Conservation (phyloP, 1,284 basidiomycete species). For the Puccinia triticina region DNA sequence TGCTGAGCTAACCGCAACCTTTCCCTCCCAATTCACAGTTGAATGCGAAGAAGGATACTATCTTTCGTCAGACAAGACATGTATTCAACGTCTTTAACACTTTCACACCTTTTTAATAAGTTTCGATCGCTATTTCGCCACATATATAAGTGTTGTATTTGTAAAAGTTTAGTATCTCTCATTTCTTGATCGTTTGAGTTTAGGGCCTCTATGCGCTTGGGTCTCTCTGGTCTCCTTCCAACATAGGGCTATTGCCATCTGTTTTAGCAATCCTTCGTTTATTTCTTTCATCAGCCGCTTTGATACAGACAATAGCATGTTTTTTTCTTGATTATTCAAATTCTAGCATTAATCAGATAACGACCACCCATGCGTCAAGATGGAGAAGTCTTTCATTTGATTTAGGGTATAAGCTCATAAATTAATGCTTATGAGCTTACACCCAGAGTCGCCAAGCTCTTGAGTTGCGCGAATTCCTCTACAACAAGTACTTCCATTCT, state of each 20-base stretch:
- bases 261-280: slow-evolving; percentile 1
- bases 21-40: slow-evolving; percentile 11
- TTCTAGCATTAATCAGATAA: neutral
- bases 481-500: no score
- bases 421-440: no score
- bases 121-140: neutral
- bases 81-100: slow-evolving; percentile 1
- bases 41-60: slow-evolving; percentile 34
- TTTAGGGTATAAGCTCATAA: no score
- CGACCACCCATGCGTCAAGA: no score
- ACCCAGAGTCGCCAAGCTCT: no score
- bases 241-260: neutral
- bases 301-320: neutral
- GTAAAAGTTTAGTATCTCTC: neutral
- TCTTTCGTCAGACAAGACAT: slow-evolving; percentile 18
- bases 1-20: neutral
- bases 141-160: slow-evolving; percentile 18
- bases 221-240: neutral
- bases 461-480: no score
- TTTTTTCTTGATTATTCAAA: slow-evolving; percentile 3
- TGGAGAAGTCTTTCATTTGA: no score
- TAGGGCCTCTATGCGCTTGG: neutral
- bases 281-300: neutral
- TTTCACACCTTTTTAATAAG: neutral
- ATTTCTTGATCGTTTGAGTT: neutral